These are phyloP conservation scores for Castanospermum australe DNA, from an alignment of 306 rosid genomes.

Conservation along the genomic window DNA sequence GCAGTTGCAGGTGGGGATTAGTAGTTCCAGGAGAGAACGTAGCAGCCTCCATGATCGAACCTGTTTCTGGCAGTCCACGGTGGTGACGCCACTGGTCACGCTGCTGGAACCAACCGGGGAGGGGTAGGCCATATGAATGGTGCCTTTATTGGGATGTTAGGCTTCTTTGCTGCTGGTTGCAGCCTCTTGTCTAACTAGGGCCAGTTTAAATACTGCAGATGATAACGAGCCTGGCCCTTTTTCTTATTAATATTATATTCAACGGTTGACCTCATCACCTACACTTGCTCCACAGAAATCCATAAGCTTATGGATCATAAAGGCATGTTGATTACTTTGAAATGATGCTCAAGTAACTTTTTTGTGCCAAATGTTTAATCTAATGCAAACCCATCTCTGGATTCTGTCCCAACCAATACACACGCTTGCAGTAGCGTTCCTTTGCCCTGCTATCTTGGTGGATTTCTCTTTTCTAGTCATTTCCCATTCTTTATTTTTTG, in stretches of 20 bases:
- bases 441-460: conserved; percentile 6
- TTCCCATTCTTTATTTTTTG: not conserved
- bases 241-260: not conserved
- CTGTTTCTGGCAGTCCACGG: conserved; percentile 90
- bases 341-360: not conserved
- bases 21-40: conserved; percentile 66
- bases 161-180: conserved; percentile 12
- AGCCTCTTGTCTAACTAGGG: conserved; percentile 11
- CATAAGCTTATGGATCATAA: no score
- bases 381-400: conserved; percentile 15
- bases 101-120: conserved; percentile 25
- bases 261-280: conserved; percentile 2
- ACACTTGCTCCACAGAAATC: conserved; percentile 12
- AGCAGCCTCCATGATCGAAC: conserved; percentile 89
- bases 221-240: not conserved
- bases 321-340: not conserved
- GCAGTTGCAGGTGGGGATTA: conserved; percentile 75
- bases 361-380: conserved; percentile 6
- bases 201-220: conserved; percentile 29
- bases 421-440: conserved; percentile 1
- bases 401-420: conserved; percentile 15
- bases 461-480: not conserved
- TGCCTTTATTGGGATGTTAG: not conserved
- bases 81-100: conserved; percentile 43
- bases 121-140: conserved; percentile 37